Evolutionary conservation across 2,329 filamentous ascomycete species (phyloP), one percentile per base, ranked within the genome.

Genomic region (Pestalotiopsis fici): DNA sequence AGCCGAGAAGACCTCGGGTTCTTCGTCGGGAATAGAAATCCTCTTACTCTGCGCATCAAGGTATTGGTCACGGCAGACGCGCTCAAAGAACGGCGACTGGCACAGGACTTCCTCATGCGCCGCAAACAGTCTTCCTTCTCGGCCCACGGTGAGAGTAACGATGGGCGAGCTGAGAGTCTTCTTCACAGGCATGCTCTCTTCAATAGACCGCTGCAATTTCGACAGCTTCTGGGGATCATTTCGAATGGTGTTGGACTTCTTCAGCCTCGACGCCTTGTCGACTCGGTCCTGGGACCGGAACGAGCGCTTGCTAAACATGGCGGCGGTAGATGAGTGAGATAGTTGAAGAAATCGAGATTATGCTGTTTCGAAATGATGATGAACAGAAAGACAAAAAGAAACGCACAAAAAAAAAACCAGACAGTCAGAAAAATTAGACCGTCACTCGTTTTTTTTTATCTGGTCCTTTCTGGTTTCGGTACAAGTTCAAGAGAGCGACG

Each of bases 21-120:
- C 93, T 87, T 93, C 91, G 76, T 88, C 85, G 71, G 85, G 85
- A 76, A 88, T 92, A 85, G 85, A 92, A 85, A 88, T 91, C 81
- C 88, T 94, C 89, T 89, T 93, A 88, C 85, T 93, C 90, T 87
- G 89, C 83, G 82, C 87, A 78, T 92, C 91, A 80, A 91, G 87
- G 83, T 91, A 92, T 79, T 91, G 89, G 78, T 88, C 89, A 76
- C 88, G 90, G 76, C 94, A 88, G 74, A 89, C 87, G 76, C 88
- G 86, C 74, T 89, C 87, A 81, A 98, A 97, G 82, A 93, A 97
- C 72, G 94, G 91, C 78, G 94, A 95, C 81, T 93, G 89, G 77
- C 88, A 89, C 72, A 98, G 89, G 76, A 97, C 91, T 82, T 97
- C 93, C 86, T 98, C 93, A 82, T 98, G 95, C 77, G 94, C 95